Evolutionary conservation across 2,329 filamentous ascomycete genomes (phyloP), one percentile per base, ranked within the genome.

Genomic region (Simplicillium aogashimaense): DNA sequence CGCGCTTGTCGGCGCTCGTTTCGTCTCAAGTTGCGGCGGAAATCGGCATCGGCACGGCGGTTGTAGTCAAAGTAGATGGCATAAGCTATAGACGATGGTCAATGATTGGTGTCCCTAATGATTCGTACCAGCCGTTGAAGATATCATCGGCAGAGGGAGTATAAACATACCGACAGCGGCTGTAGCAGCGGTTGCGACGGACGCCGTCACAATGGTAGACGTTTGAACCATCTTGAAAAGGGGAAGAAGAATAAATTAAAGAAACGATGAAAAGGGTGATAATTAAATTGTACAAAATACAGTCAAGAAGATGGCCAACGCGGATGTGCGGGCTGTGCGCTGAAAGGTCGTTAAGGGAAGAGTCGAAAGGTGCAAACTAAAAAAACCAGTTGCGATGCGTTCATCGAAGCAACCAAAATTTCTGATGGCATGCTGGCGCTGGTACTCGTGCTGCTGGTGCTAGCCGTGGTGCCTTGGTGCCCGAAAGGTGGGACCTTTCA

Each of bases 1-100:
- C 81, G 81, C 48, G 74, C 77, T 60, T 83, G 76, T 57, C 74
- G 74, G 64, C 85, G 83, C 60, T 84, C 81, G 63, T 86, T 84
- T 56, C 81, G 78, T 62, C 85, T 84, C 54, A 84, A 64, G 53
- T 73, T 66, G 57, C 77, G 76, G 53, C 80, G 72, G 66, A 83
- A 84, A 51, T 79, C 73, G 54, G 77, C 65, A 52, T 79, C 68
- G 55, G 67, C 71, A 48, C 80, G 76, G 51, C 80, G 73, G 57
- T 75, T 71, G 56, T 79, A 74, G 61, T 84, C 80, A 60, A 84
- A 84, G 64, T 81, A 84, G 51, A 76, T 59, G 47, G 72, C 78
- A 54, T 83, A 83, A 50, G 74, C 77, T 81, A 16, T 13, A 32
- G 5, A 52, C 31, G 29, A 16, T 20, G 41, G 39, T 18, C 14